These are phyloP conservation scores for Vitellaria paradoxa DNA, from an alignment of 179 eudicot genomes.

Conservation along the genomic window DNA sequence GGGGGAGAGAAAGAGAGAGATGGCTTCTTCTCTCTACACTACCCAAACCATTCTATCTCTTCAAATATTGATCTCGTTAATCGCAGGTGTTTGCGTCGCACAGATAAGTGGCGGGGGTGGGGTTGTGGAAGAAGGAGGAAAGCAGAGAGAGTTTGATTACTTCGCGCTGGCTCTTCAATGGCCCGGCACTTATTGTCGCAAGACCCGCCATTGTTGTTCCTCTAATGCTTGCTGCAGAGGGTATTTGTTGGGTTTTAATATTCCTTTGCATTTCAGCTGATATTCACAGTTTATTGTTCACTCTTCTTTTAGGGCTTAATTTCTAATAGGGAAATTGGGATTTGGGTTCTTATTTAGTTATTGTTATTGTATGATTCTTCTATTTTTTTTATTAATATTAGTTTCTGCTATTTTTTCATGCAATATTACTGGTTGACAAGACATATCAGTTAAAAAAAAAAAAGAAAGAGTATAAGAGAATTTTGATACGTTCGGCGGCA, in stretches of 20 bases:
- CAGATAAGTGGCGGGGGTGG: conserved; percentile 6
- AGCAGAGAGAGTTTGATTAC: conserved; percentile 74
- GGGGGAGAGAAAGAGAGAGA: neutral
- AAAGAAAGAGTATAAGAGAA: no score
- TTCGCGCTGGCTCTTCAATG: conserved; percentile 73
- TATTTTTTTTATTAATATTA: no score
- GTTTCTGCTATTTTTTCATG: no score
- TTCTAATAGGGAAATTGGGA: no score
- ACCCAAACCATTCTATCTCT: conserved; percentile 17
- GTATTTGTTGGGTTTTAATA: conserved; percentile 13
- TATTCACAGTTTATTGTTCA: neutral
- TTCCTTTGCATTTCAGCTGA: neutral
- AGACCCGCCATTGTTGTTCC: conserved; percentile 57
- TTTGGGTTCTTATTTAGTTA: no score
- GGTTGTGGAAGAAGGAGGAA: neutral
- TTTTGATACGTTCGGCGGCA: no score
- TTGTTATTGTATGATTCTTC: no score
- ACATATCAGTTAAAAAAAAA: no score
- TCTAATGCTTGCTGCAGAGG: conserved; percentile 35
- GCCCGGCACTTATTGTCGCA: conserved; percentile 73
- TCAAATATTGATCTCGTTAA: conserved; percentile 8
- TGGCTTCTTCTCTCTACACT: conserved; percentile 22
- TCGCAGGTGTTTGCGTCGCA: conserved; percentile 15
- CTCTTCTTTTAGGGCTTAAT: neutral
- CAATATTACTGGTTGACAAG: no score